phyloP scores from a whole-genome alignment of 805 yeast genomes.

The Kodamaea sagamina region DNA sequence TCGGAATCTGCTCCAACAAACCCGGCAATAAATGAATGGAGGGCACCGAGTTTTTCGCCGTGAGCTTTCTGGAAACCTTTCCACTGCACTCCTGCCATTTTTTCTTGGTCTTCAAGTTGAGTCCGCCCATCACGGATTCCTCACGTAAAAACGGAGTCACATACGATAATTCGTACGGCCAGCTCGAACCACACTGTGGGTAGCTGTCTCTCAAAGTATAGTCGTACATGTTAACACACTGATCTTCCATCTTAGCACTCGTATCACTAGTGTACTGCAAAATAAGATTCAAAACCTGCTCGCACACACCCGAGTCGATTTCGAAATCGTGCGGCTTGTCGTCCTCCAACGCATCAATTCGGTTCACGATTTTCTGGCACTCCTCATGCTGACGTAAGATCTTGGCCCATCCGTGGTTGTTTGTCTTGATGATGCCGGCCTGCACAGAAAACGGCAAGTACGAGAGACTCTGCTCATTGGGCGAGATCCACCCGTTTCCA shows the following conservation, averaged over 20 bases:
- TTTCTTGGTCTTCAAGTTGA: slow-evolving; percentile 49
- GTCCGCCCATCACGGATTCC: slow-evolving; percentile 47
- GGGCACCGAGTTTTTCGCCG: slow-evolving; percentile 55
- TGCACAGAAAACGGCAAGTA: slow-evolving; percentile 70
- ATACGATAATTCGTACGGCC: slow-evolving; percentile 70
- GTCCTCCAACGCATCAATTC: slow-evolving; percentile 21
- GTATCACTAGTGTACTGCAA: slow-evolving; percentile 28
- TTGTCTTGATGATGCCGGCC: slow-evolving; percentile 52
- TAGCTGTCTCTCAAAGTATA: slow-evolving; percentile 65
- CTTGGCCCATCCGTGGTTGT: slow-evolving; percentile 39
- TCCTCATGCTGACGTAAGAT: slow-evolving; percentile 53
- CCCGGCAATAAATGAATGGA: slow-evolving; percentile 68
- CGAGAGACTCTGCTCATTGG: slow-evolving; percentile 78
- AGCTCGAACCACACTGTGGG: slow-evolving; percentile 88
- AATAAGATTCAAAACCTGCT: slow-evolving; percentile 41
- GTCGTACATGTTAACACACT: slow-evolving; percentile 85
- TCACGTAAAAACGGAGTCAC: slow-evolving; percentile 54
- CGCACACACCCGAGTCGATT: slow-evolving; percentile 44
- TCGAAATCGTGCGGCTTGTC: slow-evolving; percentile 23
- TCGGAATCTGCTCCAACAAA: slow-evolving; percentile 56
- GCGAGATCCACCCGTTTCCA: slow-evolving; percentile 96
- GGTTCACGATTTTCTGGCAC: slow-evolving; percentile 58
- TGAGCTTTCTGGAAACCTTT: slow-evolving; percentile 54
- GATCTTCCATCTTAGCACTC: slow-evolving; percentile 36
- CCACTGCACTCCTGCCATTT: slow-evolving; percentile 80